These are phyloP conservation scores for Fraxinus cuspidata DNA, from an alignment of 257 asterid genomes.

Conservation along the genomic window DNA sequence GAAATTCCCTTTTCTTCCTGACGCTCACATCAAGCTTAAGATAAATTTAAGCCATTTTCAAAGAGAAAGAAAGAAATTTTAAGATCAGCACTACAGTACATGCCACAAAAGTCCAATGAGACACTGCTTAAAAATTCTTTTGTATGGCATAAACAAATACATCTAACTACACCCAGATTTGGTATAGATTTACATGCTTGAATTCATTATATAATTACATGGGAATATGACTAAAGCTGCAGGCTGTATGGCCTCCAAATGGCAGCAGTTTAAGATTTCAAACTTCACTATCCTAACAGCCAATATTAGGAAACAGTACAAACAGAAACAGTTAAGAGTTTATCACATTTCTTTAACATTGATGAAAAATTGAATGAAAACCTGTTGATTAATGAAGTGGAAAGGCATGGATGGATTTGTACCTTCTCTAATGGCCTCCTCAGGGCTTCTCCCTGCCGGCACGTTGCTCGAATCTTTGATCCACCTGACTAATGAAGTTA, in stretches of 20 bases:
- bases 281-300: constrained; percentile 34
- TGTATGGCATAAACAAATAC: neutral
- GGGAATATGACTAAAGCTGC: constrained; percentile 33
- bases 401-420: constrained; percentile 42
- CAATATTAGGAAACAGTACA: constrained; percentile 37
- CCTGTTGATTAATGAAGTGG: constrained; percentile 25
- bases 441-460: constrained; percentile 58
- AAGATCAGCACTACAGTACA: neutral
- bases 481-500: constrained; percentile 47
- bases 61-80: neutral
- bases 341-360: constrained; percentile 30
- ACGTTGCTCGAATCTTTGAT: constrained; percentile 62
- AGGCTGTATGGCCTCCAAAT: constrained; percentile 68
- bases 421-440: constrained; percentile 54
- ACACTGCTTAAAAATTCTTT: neutral
- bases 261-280: constrained; percentile 57
- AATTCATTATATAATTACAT: constrained; percentile 7
- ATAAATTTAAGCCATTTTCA: neutral
- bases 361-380: constrained; percentile 10
- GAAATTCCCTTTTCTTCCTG: neutral
- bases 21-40: neutral
- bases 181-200: constrained; percentile 16
- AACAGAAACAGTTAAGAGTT: constrained; percentile 39
- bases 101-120: neutral
- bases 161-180: constrained; percentile 3